Conservation (phyloP, 768 basidiomycete species). For the Suillus subluteus region DNA sequence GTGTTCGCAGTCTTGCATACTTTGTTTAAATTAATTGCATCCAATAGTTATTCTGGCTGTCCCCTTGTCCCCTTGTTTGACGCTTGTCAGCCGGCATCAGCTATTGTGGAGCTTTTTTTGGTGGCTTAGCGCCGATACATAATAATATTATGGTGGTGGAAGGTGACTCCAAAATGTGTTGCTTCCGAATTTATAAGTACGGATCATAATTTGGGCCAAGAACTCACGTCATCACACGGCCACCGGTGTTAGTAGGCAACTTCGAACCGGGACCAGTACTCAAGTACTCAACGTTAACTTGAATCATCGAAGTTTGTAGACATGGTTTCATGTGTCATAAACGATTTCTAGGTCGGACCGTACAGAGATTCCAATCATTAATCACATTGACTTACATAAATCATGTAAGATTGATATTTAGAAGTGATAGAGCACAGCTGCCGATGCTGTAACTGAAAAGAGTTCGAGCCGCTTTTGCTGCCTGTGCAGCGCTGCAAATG, state of each 20-base stretch:
- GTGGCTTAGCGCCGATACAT: background rate
- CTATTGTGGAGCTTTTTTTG: background rate
- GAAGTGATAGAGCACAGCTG: background rate
- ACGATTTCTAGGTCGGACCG: background rate
- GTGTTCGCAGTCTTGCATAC: background rate
- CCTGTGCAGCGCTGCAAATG: background rate
- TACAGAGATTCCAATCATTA: background rate
- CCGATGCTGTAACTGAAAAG: background rate
- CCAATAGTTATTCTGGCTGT: background rate
- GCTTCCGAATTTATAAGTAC: background rate
- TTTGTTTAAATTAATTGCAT: background rate
- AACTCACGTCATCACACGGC: too few species aligned
- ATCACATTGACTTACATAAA: background rate
- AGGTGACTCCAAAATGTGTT: too few species aligned
- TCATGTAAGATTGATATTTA: background rate
- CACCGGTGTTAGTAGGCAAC: too few species aligned
- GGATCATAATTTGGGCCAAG: too few species aligned
- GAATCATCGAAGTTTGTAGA: background rate
- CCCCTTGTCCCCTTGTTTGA: background rate
- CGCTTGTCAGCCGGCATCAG: background rate
- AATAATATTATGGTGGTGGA: too few species aligned
- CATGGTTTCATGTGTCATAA: background rate
- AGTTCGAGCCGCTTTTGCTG: background rate
- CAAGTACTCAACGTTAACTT: too few species aligned
- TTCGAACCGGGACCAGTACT: too few species aligned